These are phyloP conservation scores for Xerocomellus dryophilus DNA, from an alignment of 768 basidiomycete species.

Conservation along the genomic window DNA sequence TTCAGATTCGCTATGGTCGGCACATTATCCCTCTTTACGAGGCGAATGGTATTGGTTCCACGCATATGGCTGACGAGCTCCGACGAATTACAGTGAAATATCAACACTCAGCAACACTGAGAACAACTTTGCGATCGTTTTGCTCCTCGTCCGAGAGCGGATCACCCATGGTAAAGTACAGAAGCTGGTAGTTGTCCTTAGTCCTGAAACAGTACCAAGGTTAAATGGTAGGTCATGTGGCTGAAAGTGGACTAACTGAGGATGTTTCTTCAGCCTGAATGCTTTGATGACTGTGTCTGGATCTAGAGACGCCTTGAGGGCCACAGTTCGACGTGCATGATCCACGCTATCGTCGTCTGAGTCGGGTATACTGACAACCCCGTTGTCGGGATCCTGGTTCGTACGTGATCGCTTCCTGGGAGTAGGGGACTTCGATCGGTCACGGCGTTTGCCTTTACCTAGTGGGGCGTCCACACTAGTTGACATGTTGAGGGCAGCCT, in stretches of 20 bases:
- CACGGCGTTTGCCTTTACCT: slow-evolving; percentile 24
- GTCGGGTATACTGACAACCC: slow-evolving; percentile 23
- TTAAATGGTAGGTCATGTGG: neutral
- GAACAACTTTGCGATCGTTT: slow-evolving; percentile 47
- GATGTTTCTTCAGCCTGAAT: slow-evolving; percentile 46
- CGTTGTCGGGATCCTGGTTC: slow-evolving; percentile 25
- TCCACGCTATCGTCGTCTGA: slow-evolving; percentile 11
- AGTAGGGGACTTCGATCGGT: slow-evolving; percentile 18
- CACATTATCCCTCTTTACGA: neutral
- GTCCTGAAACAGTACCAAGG: slow-evolving; percentile 13
- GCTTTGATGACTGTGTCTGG: slow-evolving; percentile 38
- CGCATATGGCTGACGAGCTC: neutral
- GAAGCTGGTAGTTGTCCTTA: slow-evolving; percentile 69
- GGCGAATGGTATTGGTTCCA: neutral
- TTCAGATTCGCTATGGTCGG: neutral
- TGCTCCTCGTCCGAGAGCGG: slow-evolving; percentile 59
- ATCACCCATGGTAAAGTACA: slow-evolving; percentile 73
- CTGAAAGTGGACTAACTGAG: slow-evolving; percentile 37
- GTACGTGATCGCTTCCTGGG: slow-evolving; percentile 31
- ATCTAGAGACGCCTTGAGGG: slow-evolving; percentile 20
- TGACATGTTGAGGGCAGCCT: slow-evolving; percentile 18
- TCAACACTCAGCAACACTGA: slow-evolving; percentile 41
- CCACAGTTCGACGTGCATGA: neutral
- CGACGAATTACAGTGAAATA: neutral
- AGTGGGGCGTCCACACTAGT: neutral